Conservation (phyloP, 2,329 filamentous ascomycete species). For the Cryphonectria radicalis region DNA sequence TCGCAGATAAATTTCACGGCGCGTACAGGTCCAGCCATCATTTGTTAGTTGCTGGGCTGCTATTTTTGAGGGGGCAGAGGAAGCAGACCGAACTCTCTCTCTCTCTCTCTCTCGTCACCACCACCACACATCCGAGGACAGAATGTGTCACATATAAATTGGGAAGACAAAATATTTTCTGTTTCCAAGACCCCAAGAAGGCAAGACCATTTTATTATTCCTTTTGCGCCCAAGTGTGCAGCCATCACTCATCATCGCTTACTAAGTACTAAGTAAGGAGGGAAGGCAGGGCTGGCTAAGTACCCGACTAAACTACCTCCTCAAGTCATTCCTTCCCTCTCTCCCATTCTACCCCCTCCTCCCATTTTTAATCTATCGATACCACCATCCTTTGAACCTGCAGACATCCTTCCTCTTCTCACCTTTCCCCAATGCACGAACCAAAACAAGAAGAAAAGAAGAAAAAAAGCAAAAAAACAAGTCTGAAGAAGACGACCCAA, state of each 20-base stretch:
- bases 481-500: constrained; percentile 17
- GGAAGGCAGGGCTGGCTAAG: neutral
- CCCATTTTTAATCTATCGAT: constrained; percentile 23
- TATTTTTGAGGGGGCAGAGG: neutral
- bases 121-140: no score
- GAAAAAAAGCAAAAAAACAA: neutral
- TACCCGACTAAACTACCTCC: neutral
- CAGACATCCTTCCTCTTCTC: constrained; percentile 9
- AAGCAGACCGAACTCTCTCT: neutral
- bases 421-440: neutral
- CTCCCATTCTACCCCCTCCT: constrained; percentile 2
- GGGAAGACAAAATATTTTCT: neutral
- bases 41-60: neutral
- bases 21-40: neutral
- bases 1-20: neutral
- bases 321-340: neutral
- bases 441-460: neutral
- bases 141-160: neutral
- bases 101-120: neutral
- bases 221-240: constrained; percentile 19
- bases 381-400: neutral
- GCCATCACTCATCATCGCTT: constrained; percentile 19
- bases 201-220: constrained; percentile 24
- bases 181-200: constrained; percentile 25
- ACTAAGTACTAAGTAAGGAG: neutral